phyloP scores from a whole-genome alignment of 768 basidiomycete species.

The Rhizopogon vinicolor region DNA sequence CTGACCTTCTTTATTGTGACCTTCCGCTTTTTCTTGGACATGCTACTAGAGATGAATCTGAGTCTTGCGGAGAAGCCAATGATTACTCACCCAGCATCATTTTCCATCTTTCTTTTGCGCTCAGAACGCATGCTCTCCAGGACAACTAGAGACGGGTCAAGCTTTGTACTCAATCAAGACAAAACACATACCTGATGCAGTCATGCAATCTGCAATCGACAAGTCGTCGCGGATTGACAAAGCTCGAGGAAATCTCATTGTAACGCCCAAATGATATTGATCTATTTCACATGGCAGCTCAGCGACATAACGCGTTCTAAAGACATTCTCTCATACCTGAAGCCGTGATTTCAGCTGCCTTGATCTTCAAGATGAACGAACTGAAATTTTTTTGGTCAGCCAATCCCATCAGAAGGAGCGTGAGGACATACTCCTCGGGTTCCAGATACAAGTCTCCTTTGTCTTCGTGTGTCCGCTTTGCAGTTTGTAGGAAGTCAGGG shows the following conservation, averaged over 20 bases:
- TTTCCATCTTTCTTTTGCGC: conserved; percentile 74
- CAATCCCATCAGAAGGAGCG: neutral
- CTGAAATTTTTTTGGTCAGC: conserved; percentile 33
- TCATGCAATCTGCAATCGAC: conserved; percentile 65
- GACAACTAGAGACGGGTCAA: conserved; percentile 37
- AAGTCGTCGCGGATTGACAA: conserved; percentile 77
- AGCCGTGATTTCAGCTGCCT: conserved; percentile 85
- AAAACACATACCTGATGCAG: conserved; percentile 48
- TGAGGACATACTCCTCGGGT: conserved; percentile 68
- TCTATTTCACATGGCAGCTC: conserved; percentile 35
- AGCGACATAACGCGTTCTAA: neutral
- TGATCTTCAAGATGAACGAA: conserved; percentile 90
- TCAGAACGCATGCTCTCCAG: conserved; percentile 57
- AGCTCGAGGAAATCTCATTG: conserved; percentile 93
- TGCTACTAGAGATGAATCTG: conserved; percentile 12
- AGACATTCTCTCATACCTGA: conserved; percentile 47
- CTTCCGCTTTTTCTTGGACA: conserved; percentile 28
- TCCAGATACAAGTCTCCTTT: conserved; percentile 90
- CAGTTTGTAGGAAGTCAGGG: conserved; percentile 63
- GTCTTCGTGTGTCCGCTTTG: conserved; percentile 64
- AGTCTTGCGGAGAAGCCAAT: neutral
- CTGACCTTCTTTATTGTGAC: conserved; percentile 22
- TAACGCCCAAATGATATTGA: conserved; percentile 79
- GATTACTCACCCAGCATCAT: conserved; percentile 42
- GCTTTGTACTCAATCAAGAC: neutral